Evolutionary conservation across 192 early-diverging fungal genomes (phyloP), one percentile per base, ranked within the genome.

Genomic region (Coemansia sp.): DNA sequence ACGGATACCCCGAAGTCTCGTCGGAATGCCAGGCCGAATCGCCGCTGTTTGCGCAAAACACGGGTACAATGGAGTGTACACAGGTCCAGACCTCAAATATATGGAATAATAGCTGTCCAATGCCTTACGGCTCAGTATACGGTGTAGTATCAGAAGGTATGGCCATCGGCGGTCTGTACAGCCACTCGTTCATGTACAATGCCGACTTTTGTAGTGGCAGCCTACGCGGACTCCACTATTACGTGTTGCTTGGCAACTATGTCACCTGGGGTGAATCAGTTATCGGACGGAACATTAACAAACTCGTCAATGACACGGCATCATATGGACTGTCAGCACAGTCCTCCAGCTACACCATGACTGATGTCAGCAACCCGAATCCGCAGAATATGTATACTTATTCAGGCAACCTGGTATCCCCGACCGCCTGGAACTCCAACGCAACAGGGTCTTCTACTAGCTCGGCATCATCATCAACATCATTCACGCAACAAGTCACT

Each of bases 91-190:
- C 52, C 6, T 5, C 14, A 6, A 54, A 31, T 9, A 2, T 30
- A 17, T 54, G 52, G 27, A 50, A 20, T 27, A 28, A 38, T 19
- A 31, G 5, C 28, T 71, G 68, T 42, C 36, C 41, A 11, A 37
- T 64, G 10, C 68, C 68, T 15, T 71, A 40, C 23, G 55, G 68
- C 41, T 23, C 62, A 6, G 28, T 57, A 11, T 64, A 64, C n/a
- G 68, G 50, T 2, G 22, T 47, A 1, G 50, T 60, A 13, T 13
- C 29, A 3, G 17, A 59, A 2, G 30, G 42, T 1, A 59, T 71
- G 52, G 68, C 62, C 11, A 58, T 52, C 1, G 68, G 50, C 1
- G 68, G 62, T 11, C 20, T 71, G 1, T 64, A 64, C 44, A 64
- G 61, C 30, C 68, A 71, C 45, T 36, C 57, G 8, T 50, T 61